These are phyloP conservation scores for Coffea humblotiana DNA, from an alignment of 305 asterid species.

Conservation along the genomic window DNA sequence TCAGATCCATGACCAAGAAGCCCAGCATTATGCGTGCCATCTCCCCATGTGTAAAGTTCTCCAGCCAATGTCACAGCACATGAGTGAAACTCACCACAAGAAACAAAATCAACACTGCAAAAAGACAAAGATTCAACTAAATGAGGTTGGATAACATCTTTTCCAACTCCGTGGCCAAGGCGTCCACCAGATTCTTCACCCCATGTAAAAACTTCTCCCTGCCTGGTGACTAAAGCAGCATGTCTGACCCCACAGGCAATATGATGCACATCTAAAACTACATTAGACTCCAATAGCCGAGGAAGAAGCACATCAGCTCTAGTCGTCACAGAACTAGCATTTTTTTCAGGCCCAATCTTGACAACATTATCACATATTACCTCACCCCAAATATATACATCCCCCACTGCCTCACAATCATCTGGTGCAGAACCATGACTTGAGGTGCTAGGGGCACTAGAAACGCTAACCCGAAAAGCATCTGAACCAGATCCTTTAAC, in stretches of 20 bases:
- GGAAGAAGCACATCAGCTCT: constrained; percentile 86
- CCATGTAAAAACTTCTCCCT: constrained; percentile 94
- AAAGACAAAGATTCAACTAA: constrained; percentile 73
- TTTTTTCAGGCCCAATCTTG: constrained; percentile 79
- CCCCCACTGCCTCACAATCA: constrained; percentile 93
- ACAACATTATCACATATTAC: constrained; percentile 79
- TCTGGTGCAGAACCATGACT: constrained; percentile 96
- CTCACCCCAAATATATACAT: constrained; percentile 98
- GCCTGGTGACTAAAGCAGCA: constrained; percentile 85
- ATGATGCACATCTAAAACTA: constrained; percentile 83
- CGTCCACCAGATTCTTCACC: constrained; percentile 99
- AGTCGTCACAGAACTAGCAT: constrained; percentile 56
- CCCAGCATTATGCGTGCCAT: constrained; percentile 89
- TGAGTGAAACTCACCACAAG: constrained; percentile 98
- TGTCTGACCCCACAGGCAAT: constrained; percentile 92
- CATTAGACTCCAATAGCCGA: constrained; percentile 72
- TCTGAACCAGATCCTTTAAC: constrained; percentile 81
- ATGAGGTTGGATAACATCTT: constrained; percentile 69
- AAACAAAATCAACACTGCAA: constrained; percentile 69
- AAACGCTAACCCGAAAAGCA: constrained; percentile 89
- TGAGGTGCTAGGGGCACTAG: constrained; percentile 98
- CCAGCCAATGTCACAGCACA: constrained; percentile 91
- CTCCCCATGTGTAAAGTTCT: constrained; percentile 98
- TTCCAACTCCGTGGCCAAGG: constrained; percentile 91
- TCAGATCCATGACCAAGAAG: constrained; percentile 86